Conservation (phyloP, 768 basidiomycete genomes). For the Suillus lakei region DNA sequence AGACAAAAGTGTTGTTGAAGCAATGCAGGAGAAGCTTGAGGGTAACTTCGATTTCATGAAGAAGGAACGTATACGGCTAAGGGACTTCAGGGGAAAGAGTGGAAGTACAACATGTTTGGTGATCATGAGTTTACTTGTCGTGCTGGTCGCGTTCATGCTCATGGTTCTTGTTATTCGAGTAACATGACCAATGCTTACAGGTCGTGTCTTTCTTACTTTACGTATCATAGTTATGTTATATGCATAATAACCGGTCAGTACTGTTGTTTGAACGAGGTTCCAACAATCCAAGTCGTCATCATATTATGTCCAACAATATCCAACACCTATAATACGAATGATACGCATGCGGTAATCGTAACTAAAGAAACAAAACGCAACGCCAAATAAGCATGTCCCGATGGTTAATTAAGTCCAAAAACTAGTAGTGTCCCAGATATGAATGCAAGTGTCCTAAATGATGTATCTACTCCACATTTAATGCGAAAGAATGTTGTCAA, state of each 20-base stretch:
- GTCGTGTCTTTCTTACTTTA: conserved; percentile 10
- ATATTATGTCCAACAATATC: conserved; percentile 14
- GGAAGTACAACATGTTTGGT: conserved; percentile 76
- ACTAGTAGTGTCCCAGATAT: conserved; percentile 13
- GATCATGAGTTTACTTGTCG: conserved; percentile 65
- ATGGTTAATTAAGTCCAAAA: not conserved
- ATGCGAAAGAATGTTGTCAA: conserved; percentile 67
- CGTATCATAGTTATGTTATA: not conserved
- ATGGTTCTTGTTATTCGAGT: conserved; percentile 79
- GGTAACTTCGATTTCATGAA: conserved; percentile 72
- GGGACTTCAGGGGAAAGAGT: conserved; percentile 66
- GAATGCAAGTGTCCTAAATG: conserved; percentile 4
- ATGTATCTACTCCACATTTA: conserved; percentile 35
- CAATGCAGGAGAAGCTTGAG: conserved; percentile 74
- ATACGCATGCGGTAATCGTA: conserved; percentile 1
- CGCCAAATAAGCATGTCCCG: not conserved
- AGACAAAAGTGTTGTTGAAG: conserved; percentile 73
- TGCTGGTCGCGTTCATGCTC: conserved; percentile 67
- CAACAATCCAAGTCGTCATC: conserved; percentile 21
- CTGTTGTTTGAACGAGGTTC: conserved; percentile 15
- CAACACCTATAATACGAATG: conserved; percentile 11
- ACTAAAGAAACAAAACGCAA: not conserved
- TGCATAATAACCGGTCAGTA: conserved; percentile 1
- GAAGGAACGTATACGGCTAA: conserved; percentile 62
- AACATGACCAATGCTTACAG: conserved; percentile 38